phyloP scores from a whole-genome alignment of 345 rosid species.

The Litchi chinensis region DNA sequence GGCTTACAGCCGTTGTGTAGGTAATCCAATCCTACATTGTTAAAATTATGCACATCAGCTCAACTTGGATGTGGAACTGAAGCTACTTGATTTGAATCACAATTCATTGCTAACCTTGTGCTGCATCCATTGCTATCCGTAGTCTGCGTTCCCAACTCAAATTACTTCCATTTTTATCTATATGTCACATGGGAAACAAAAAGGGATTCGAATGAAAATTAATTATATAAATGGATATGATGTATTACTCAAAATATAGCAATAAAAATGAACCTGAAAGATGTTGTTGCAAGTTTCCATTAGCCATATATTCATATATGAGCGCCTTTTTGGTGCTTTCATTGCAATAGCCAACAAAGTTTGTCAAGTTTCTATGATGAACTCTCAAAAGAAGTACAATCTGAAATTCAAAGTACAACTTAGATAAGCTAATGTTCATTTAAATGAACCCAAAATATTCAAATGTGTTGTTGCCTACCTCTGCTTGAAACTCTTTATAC shows the following conservation, averaged over 20 bases:
- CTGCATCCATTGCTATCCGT: slow-evolving; percentile 39
- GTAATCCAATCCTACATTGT: slow-evolving; percentile 41
- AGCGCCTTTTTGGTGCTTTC: slow-evolving; percentile 34
- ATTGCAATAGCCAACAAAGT: slow-evolving; percentile 34
- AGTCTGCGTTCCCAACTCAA: slow-evolving; percentile 37
- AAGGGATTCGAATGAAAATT: too few species aligned
- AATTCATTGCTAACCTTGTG: slow-evolving; percentile 32
- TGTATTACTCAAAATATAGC: not conserved
- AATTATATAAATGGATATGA: not conserved
- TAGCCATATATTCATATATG: too few species aligned
- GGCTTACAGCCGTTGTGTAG: slow-evolving; percentile 21
- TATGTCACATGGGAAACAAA: too few species aligned
- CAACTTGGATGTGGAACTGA: too few species aligned
- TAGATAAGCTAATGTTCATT: not conserved
- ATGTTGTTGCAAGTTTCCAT: not conserved
- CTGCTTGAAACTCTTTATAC: slow-evolving; percentile 45
- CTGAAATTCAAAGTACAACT: slow-evolving; percentile 20
- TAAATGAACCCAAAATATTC: not conserved
- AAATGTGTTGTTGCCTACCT: slow-evolving; percentile 29
- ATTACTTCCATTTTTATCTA: not conserved
- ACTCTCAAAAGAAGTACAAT: slow-evolving; percentile 55
- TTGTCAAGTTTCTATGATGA: slow-evolving; percentile 58
- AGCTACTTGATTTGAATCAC: not conserved
- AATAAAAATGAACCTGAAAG: not conserved
- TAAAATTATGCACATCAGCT: not conserved